Evolutionary conservation across 768 basidiomycete genomes (phyloP).

Genomic region (Tylopilus sp.): DNA sequence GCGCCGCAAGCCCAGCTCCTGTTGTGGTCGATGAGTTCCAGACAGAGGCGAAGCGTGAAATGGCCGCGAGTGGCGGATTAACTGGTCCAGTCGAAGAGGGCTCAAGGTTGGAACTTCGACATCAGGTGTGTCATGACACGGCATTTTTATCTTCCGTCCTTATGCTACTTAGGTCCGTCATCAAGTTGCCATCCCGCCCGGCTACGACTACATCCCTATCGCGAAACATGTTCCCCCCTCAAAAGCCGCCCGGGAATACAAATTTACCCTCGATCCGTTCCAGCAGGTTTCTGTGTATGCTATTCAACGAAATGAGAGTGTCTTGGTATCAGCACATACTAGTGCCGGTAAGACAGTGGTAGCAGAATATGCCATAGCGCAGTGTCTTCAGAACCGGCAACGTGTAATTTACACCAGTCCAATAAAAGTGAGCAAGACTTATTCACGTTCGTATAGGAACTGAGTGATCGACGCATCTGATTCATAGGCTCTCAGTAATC

Average conservation of each 20-base stretch:
- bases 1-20: slow-evolving; percentile 63
- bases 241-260: slow-evolving; percentile 90
- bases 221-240: slow-evolving; percentile 86
- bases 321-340: slow-evolving; percentile 97
- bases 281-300: slow-evolving; percentile 92
- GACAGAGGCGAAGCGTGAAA: slow-evolving; percentile 88
- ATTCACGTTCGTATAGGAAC: slow-evolving; percentile 7
- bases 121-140: slow-evolving; percentile 51
- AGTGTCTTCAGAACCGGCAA: slow-evolving; percentile 89
- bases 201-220: slow-evolving; percentile 88
- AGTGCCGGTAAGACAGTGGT: slow-evolving; percentile 99
- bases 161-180: slow-evolving; percentile 68
- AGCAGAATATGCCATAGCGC: slow-evolving; percentile 98
- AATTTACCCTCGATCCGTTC: slow-evolving; percentile 96
- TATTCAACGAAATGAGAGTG: slow-evolving; percentile 96
- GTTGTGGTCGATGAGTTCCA: slow-evolving; percentile 92
- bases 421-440: slow-evolving; percentile 77
- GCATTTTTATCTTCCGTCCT: not conserved
- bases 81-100: slow-evolving; percentile 69
- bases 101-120: slow-evolving; percentile 69
- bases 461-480: slow-evolving; percentile 15
- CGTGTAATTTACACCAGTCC: slow-evolving; percentile 99
- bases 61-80: slow-evolving; percentile 84
- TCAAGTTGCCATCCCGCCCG: slow-evolving; percentile 93
- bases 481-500: slow-evolving; percentile 89